These are phyloP conservation scores for Apiotrichum laibachii DNA, from an alignment of 1,284 basidiomycete species.

Conservation along the genomic window DNA sequence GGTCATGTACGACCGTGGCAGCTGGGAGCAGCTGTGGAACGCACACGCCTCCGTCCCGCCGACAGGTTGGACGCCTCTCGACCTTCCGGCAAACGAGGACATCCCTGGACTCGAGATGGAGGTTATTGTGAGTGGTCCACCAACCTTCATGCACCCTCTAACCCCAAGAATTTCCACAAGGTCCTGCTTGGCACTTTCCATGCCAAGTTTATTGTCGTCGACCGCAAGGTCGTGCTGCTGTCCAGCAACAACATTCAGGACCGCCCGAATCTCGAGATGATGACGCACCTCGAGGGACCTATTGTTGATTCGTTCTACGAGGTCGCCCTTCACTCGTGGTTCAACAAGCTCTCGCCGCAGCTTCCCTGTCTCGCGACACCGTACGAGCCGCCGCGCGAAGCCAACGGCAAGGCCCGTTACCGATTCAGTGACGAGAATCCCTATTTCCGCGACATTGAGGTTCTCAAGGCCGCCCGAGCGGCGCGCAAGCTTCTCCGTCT, in stretches of 20 bases:
- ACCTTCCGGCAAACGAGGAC: slow-evolving; percentile 60
- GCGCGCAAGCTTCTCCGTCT: slow-evolving; percentile 49
- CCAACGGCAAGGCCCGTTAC: slow-evolving; percentile 46
- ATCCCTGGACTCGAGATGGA: slow-evolving; percentile 64
- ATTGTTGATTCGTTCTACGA: slow-evolving; percentile 71
- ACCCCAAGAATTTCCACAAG: slow-evolving; percentile 52
- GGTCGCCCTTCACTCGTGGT: slow-evolving; percentile 64
- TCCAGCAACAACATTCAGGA: slow-evolving; percentile 72
- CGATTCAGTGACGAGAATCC: slow-evolving; percentile 58
- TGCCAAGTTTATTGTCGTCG: slow-evolving; percentile 71
- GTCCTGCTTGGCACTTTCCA: slow-evolving; percentile 72
- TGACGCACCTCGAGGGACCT: slow-evolving; percentile 63
- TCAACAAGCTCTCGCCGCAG: slow-evolving; percentile 21
- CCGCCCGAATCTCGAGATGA: slow-evolving; percentile 62
- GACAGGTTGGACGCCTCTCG: slow-evolving; percentile 58
- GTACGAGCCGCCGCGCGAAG: slow-evolving; percentile 48
- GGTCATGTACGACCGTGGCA: slow-evolving; percentile 68
- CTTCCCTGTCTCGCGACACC: slow-evolving; percentile 49
- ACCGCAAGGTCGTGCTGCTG: slow-evolving; percentile 67
- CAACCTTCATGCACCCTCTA: not conserved
- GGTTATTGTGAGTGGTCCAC: slow-evolving; percentile 53
- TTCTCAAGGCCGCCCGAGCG: slow-evolving; percentile 54
- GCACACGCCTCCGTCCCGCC: slow-evolving; percentile 60
- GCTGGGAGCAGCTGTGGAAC: slow-evolving; percentile 57
- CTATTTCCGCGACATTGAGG: slow-evolving; percentile 54